These are phyloP conservation scores for Neoarthrinium moseri DNA, from an alignment of 2,329 filamentous ascomycete genomes.

Conservation along the genomic window DNA sequence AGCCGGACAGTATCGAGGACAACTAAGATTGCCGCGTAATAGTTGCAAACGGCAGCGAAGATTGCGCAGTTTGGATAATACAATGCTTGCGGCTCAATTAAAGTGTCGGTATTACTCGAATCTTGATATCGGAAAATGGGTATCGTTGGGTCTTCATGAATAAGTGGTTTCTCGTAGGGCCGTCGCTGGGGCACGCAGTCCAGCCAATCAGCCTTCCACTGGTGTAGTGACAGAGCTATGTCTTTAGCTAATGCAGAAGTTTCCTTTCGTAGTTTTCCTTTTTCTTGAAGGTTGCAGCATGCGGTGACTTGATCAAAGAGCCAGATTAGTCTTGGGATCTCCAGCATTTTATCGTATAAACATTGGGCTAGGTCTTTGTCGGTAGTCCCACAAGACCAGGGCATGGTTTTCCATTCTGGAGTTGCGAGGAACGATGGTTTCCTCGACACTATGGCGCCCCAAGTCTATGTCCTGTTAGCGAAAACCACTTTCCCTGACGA, in stretches of 20 bases:
- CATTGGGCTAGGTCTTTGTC: not conserved
- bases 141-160: not conserved
- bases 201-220: not conserved
- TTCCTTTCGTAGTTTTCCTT: not conserved
- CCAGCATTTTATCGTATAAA: not conserved
- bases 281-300: not conserved
- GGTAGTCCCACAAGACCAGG: not conserved
- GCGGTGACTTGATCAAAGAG: not conserved
- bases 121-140: not conserved
- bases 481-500: too few species aligned
- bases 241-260: not conserved
- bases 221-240: not conserved
- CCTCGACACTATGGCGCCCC: not conserved
- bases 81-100: not conserved
- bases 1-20: not conserved
- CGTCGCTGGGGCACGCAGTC: not conserved
- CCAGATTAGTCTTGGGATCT: not conserved
- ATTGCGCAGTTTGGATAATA: not conserved
- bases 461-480: not conserved
- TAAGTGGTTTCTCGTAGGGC: not conserved
- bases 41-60: not conserved
- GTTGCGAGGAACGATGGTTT: not conserved
- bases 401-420: not conserved
- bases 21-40: not conserved
- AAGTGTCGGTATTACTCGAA: not conserved